A percentile compares a stretch with the other conserved stretches of the same genome.
phyloP scores from a whole-genome alignment of 345 rosid species.

The Noccaea bulbosa region DNA sequence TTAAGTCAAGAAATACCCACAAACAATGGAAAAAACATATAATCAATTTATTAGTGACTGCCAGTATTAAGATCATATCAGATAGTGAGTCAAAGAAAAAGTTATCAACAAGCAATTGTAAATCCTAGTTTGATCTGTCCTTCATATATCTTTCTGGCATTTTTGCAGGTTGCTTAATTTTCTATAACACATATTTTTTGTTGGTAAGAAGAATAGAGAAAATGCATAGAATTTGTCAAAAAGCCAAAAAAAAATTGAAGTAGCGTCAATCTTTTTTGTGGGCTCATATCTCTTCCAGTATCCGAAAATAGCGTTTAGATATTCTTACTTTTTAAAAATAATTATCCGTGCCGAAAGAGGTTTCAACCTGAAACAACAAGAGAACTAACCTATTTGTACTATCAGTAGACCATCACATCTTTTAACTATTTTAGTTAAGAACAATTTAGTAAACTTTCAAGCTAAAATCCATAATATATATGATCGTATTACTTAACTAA shows the following conservation, averaged over 20 bases:
- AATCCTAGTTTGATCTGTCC: no score
- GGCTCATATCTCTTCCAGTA: no score
- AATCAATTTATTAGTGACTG: slow-evolving; percentile 10
- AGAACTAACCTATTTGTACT: no score
- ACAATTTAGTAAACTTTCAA: not conserved
- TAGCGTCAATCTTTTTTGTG: no score
- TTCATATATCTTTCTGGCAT: not conserved
- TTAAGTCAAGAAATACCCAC: slow-evolving; percentile 3
- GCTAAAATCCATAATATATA: not conserved
- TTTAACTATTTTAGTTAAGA: no score
- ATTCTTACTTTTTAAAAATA: no score
- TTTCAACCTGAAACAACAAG: no score
- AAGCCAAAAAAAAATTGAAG: no score
- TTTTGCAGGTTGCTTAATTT: slow-evolving; percentile 4
- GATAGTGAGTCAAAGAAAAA: not conserved
- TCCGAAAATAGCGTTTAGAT: no score
- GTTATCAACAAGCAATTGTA: not conserved
- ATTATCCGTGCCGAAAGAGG: no score
- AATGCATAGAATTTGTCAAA: not conserved
- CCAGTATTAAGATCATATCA: slow-evolving; percentile 1
- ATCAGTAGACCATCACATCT: no score
- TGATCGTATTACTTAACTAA: not conserved
- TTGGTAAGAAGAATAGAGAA: not conserved
- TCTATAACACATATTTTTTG: not conserved
- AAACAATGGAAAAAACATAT: not conserved